Base-by-base conservation (phyloP, 768 basidiomycete species). In the Boletellus ananas region DNA sequence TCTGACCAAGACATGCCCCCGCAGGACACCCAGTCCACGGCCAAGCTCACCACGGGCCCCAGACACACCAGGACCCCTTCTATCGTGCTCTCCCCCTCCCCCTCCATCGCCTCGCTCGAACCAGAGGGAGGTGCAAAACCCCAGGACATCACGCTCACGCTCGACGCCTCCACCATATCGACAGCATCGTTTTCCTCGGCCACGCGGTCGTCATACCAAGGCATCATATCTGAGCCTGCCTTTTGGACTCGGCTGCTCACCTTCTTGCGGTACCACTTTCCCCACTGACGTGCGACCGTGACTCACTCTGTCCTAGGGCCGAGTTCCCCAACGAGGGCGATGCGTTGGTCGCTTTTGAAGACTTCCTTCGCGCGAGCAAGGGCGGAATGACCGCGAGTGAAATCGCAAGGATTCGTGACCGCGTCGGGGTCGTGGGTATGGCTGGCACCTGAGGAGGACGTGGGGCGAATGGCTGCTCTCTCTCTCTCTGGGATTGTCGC, bases 351-450 rank as follows among this genome's bases (percentile, higher is more conserved):
- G 89, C 85, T 1, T 97, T 91, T 70, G 94, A 97, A 69, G 83
- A 85, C 48, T 95, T 92, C 71, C 78, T 98, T 57, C 73, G 81
- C 17, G 87, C 85, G 0, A 84, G 83, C 66, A 94, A 94, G 64
- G 85, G 82, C 7, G 78, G 78, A 23, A 75, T 99, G 60, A 88
- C 82, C 16, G 83, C 91, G 0, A 83, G 76, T 52, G 90, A 97
- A 64, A 90, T 96, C 49, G 95, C 95, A 13, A 89, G 81, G 74
- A 93, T 97, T 59, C 79, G 95, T 42, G 95, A 97, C 65, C 74
- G 77, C 18, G 87, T 93, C 16, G 93, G 93, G 5, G 79, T 95
- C 21, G 76, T 83, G 36, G 94, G 93, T 25, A 94, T 94, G 92
- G 88, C 84, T 18, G 92, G 92, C 12, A 84, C 79, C 46, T 50